A percentile compares a stretch with the other conserved stretches of the same genome.
Conservation (phyloP, 2,329 filamentous ascomycete genomes). For the Diaporthe caulivora region DNA sequence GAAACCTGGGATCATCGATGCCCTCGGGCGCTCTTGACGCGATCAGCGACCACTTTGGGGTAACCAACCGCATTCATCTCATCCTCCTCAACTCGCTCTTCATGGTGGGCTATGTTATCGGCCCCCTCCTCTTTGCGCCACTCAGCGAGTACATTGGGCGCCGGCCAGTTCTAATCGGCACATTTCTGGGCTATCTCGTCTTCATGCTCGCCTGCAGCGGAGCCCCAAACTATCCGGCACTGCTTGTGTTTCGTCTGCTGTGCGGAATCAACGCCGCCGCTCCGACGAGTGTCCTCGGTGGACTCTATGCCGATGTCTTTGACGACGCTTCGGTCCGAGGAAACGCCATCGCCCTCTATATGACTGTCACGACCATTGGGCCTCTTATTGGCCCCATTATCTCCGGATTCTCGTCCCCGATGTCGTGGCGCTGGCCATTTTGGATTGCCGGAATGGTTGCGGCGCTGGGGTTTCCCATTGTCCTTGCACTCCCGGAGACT, state of each 20-base stretch:
- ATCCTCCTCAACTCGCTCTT: slow-evolving; percentile 19
- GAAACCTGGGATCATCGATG: slow-evolving; percentile 13
- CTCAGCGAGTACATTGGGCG: slow-evolving; percentile 17
- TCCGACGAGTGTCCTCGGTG: slow-evolving; percentile 7
- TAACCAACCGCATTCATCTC: slow-evolving; percentile 7
- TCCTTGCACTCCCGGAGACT: slow-evolving; percentile 1
- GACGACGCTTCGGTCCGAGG: slow-evolving; percentile 1
- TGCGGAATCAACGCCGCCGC: slow-evolving; percentile 21
- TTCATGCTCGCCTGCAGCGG: slow-evolving; percentile 7
- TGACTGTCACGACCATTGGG: slow-evolving; percentile 10
- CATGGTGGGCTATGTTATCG: slow-evolving; percentile 18
- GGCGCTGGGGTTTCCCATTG: not conserved
- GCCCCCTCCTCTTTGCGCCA: slow-evolving; percentile 12
- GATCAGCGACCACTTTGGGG: not conserved
- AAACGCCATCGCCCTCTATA: slow-evolving; percentile 3
- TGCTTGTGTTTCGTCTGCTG: slow-evolving; percentile 2
- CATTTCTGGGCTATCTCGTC: not conserved
- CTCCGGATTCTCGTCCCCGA: slow-evolving; percentile 12
- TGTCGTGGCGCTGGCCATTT: slow-evolving; percentile 17
- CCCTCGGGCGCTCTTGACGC: slow-evolving; percentile 14
- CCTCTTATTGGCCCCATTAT: slow-evolving; percentile 6
- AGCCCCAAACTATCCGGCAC: not conserved
- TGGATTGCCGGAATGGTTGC: slow-evolving; percentile 13
- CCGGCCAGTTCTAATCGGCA: slow-evolving; percentile 1
- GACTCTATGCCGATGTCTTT: slow-evolving; percentile 1